phyloP scores from a whole-genome alignment of 768 basidiomycete genomes.

The Punctularia strigosozonata region DNA sequence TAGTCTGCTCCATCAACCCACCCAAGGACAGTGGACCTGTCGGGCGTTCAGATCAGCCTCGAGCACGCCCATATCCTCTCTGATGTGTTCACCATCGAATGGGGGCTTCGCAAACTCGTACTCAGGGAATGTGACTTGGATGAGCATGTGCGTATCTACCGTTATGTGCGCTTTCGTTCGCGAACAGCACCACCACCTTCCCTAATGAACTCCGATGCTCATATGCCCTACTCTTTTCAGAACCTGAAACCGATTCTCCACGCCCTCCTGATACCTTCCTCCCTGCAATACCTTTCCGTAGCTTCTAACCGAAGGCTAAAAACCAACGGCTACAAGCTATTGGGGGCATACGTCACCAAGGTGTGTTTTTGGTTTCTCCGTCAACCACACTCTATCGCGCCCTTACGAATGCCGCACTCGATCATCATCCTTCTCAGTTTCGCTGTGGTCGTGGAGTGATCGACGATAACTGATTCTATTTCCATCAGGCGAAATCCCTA shows the following conservation, averaged over 20 bases:
- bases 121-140: conserved; percentile 84
- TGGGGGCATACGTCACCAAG: conserved; percentile 73
- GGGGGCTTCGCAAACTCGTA: conserved; percentile 80
- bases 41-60: conserved; percentile 61
- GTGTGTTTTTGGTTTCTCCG: conserved; percentile 22
- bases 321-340: conserved; percentile 57
- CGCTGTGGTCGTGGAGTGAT: background rate
- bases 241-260: conserved; percentile 84
- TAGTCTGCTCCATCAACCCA: conserved; percentile 40
- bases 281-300: conserved; percentile 73
- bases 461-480: background rate
- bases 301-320: conserved; percentile 82
- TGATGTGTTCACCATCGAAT: conserved; percentile 87
- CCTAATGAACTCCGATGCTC: background rate
- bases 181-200: background rate
- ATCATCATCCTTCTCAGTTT: background rate
- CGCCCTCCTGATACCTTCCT: conserved; percentile 73
- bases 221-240: conserved; percentile 21
- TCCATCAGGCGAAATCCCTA: conserved; percentile 53
- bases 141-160: conserved; percentile 42
- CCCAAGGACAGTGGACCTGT: conserved; percentile 71
- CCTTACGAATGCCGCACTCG: background rate
- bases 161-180: background rate
- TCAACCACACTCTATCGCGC: background rate
- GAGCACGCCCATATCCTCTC: conserved; percentile 71